These are phyloP conservation scores for Schizopora paradoxa DNA, from an alignment of 1,284 basidiomycete species.

Conservation along the genomic window DNA sequence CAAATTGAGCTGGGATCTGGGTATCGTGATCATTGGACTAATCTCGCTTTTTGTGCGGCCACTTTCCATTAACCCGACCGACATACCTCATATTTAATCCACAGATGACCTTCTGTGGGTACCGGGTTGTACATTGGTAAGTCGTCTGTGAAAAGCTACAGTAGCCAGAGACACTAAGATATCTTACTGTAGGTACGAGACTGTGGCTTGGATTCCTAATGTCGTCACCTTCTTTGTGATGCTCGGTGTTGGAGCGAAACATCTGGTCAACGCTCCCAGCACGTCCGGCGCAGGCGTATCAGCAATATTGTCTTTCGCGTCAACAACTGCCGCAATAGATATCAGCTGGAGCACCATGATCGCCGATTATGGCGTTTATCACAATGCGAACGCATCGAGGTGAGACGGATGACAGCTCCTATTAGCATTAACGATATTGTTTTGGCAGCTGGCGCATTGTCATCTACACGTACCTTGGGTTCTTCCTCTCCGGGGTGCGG, in stretches of 20 bases:
- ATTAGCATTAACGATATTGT: slow-evolving; percentile 14
- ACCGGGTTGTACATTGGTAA: slow-evolving; percentile 54
- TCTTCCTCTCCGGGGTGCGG: slow-evolving; percentile 52
- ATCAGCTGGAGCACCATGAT: slow-evolving; percentile 51
- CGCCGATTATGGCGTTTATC: slow-evolving; percentile 58
- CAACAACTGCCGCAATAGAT: slow-evolving; percentile 37
- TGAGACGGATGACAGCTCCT: slow-evolving; percentile 27
- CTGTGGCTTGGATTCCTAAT: slow-evolving; percentile 62
- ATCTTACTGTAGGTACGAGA: slow-evolving; percentile 43
- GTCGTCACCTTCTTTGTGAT: slow-evolving; percentile 61
- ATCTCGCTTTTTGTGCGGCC: slow-evolving; percentile 55
- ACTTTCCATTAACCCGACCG: too few relatives aligned
- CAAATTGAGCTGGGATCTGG: slow-evolving; percentile 45
- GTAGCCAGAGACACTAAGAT: neutral
- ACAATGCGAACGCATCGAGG: slow-evolving; percentile 44
- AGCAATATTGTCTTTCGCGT: slow-evolving; percentile 33
- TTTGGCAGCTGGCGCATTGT: slow-evolving; percentile 46
- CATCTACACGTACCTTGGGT: slow-evolving; percentile 59
- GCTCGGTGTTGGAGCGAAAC: slow-evolving; percentile 51
- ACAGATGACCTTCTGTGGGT: slow-evolving; percentile 54
- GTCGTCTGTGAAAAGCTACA: too few relatives aligned
- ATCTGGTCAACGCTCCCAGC: slow-evolving; percentile 31
- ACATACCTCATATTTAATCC: neutral
- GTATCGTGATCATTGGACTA: slow-evolving; percentile 73
- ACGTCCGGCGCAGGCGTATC: slow-evolving; percentile 25